These are phyloP conservation scores for Fusarium sulawesiense DNA, from an alignment of 2,329 filamentous ascomycete genomes.

Conservation along the genomic window DNA sequence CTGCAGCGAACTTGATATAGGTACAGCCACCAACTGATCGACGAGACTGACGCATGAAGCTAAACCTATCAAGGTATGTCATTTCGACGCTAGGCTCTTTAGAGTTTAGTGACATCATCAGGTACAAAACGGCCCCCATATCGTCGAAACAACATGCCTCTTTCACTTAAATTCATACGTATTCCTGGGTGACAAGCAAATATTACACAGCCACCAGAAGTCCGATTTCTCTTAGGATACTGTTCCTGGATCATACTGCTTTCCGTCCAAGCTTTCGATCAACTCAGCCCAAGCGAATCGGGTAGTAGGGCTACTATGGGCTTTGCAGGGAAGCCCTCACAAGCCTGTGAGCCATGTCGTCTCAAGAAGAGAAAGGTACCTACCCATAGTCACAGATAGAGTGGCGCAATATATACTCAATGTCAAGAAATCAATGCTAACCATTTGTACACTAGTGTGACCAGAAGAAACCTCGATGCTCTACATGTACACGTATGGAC, in stretches of 20 bases:
- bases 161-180: background rate
- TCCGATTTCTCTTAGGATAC: too few relatives aligned
- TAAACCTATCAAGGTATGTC: background rate
- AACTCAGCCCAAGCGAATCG: background rate
- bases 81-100: constrained; percentile 1
- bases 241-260: fast-evolving
- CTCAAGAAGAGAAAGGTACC: constrained; percentile 9
- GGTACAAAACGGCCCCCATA: background rate
- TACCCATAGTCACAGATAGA: background rate
- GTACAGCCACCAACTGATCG: background rate
- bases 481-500: background rate
- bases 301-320: background rate
- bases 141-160: constrained; percentile 5
- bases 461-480: constrained; percentile 1
- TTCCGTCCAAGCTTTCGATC: background rate
- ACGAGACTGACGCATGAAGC: background rate
- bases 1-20: too few relatives aligned
- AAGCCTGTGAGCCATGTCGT: constrained; percentile 7
- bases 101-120: background rate
- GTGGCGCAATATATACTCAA: background rate
- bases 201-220: background rate
- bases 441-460: background rate
- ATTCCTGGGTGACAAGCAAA: background rate
- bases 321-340: constrained; percentile 6
- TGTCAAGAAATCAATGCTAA: background rate